These are phyloP conservation scores for Mycena venus DNA, from an alignment of 768 basidiomycete genomes.

Conservation along the genomic window DNA sequence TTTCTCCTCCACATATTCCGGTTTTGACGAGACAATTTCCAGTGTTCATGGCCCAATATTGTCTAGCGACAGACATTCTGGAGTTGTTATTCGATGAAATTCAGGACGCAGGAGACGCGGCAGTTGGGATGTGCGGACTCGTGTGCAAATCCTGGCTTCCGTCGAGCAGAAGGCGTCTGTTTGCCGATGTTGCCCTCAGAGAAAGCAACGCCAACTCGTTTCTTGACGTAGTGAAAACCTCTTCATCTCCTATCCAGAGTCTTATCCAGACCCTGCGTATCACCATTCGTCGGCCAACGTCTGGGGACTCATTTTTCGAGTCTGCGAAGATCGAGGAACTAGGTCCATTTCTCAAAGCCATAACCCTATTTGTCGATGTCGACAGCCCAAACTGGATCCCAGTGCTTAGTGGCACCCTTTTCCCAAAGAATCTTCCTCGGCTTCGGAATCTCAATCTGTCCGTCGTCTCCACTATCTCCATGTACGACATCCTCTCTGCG, in stretches of 20 bases:
- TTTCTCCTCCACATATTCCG: no score
- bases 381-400: neutral
- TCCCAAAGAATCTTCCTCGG: constrained; percentile 3
- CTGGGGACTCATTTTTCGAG: neutral
- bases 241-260: neutral
- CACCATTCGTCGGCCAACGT: no score
- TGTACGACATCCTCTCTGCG: neutral
- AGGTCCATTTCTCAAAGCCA: neutral
- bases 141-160: constrained; percentile 16
- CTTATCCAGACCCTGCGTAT: neutral
- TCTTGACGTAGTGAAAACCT: neutral
- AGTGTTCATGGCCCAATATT: no score
- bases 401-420: neutral
- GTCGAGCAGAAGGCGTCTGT: neutral
- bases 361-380: neutral
- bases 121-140: no score
- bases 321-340: neutral
- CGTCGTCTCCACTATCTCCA: neutral
- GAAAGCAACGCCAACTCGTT: neutral
- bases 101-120: no score
- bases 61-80: no score
- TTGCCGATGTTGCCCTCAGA: neutral
- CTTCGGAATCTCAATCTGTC: neutral
- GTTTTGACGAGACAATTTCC: no score
- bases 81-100: no score